Evolutionary conservation across 805 yeast genomes (phyloP), one percentile per base, ranked within the genome.

Genomic region (Candida dendrica): DNA sequence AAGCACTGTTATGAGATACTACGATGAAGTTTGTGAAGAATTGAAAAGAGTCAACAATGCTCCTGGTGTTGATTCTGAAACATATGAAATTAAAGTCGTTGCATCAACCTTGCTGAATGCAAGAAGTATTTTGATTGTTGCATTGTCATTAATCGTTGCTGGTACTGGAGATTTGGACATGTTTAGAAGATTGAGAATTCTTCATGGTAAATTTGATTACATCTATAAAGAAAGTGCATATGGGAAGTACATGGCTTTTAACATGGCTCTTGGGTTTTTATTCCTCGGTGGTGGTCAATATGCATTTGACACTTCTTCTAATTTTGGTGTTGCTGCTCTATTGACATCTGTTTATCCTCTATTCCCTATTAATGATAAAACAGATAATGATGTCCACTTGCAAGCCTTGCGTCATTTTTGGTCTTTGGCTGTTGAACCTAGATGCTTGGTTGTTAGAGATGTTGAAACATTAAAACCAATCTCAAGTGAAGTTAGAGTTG

Each of bases 281-380:
- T 90, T 91, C 56, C 60, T 93, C 31, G 96, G 96, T 0, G 93
- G 96, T 2, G 96, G 98, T 0, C 96, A 88, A 58, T 88, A 79
- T 59, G 89, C 95, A 0, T 74, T 93, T 44, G 71, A 77, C 32
- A 72, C 70, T 15, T 51, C 62, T 7, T 75, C 84, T 3, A 72
- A 77, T 42, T 66, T 83, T 52, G 77, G 87, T 2, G 65, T 81
- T 41, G 95, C 90, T 0, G 60, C 82, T 3, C 68, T 93, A 51
- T 63, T 88, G 1, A 74, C 87, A 0, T 73, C 96, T 0, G 66
- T 85, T n/a, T 79, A 87, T 49, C 97, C 97, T 2, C 68, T 81
- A 3, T 81, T 79, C 46, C 83, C 88, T 1, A 62, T 60, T 22
- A 71, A 63, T 18, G 60, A 54, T 17, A 36, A 38, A n/a, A 56